Percentiles rank a stretch among this genome's conserved stretches.
These are phyloP conservation scores for Aquilaria sinensis DNA, from an alignment of 345 rosid species.

Conservation along the genomic window DNA sequence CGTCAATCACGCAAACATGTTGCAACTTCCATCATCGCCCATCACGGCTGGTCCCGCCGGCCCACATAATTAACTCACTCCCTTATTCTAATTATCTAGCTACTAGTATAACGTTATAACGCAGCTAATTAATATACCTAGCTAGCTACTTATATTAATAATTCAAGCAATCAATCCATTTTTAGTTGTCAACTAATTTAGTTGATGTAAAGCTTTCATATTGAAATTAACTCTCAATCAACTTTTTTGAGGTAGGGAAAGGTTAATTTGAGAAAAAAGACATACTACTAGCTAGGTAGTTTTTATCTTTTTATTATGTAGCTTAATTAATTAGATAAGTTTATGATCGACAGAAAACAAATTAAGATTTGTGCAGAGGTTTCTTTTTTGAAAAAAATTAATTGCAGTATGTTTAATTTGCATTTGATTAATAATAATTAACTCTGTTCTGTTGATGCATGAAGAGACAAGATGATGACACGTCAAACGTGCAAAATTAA, in stretches of 20 bases:
- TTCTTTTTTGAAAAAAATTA: not conserved
- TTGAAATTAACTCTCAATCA: not conserved
- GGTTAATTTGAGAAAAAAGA: not conserved
- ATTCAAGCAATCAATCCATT: no score
- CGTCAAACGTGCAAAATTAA: conserved; percentile 2
- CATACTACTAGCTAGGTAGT: not conserved
- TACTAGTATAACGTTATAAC: no score
- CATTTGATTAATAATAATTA: conserved; percentile 19
- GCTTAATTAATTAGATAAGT: no score
- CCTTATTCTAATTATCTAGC: no score
- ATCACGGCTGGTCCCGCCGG: conserved; percentile 15
- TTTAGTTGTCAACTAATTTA: no score
- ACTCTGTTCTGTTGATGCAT: not conserved
- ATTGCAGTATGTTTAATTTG: conserved; percentile 13
- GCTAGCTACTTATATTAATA: no score
- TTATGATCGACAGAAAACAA: no score
- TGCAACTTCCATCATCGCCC: conserved; percentile 14
- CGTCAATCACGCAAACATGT: conserved; percentile 79
- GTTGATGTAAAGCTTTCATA: not conserved
- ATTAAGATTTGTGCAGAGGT: not conserved
- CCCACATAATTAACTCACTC: not conserved
- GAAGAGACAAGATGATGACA: conserved; percentile 9
- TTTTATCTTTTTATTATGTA: no score
- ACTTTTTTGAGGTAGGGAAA: not conserved
- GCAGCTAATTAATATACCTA: no score